Conservation (phyloP, 768 basidiomycete species). For the Podaxis sp. region DNA sequence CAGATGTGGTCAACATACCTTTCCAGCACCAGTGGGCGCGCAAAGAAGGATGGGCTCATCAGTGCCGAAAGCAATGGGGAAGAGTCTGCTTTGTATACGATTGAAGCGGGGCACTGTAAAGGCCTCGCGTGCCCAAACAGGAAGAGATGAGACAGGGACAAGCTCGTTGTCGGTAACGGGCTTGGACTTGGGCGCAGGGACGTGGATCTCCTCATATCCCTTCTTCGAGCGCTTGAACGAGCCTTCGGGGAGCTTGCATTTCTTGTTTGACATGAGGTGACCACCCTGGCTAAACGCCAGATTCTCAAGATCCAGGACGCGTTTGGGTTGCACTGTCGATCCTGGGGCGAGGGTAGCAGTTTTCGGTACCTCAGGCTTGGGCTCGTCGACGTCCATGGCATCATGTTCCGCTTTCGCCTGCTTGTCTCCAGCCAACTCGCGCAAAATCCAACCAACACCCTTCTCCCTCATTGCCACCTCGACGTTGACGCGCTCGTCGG, state of each 20-base stretch:
- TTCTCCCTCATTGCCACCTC: slow-evolving; percentile 99
- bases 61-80: slow-evolving; percentile 88
- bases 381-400: slow-evolving; percentile 78
- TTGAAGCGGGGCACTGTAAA: slow-evolving; percentile 85
- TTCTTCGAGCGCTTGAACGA: slow-evolving; percentile 97
- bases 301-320: slow-evolving; percentile 82
- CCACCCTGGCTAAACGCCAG: slow-evolving; percentile 98
- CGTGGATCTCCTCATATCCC: slow-evolving; percentile 97
- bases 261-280: slow-evolving; percentile 98
- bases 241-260: slow-evolving; percentile 95
- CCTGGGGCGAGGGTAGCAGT: slow-evolving; percentile 88
- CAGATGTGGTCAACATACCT: slow-evolving; percentile 55
- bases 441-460: slow-evolving; percentile 92
- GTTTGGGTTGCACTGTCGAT: slow-evolving; percentile 82
- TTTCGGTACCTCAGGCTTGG: slow-evolving; percentile 59
- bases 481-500: slow-evolving; percentile 86
- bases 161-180: slow-evolving; percentile 60
- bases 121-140: slow-evolving; percentile 84
- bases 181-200: slow-evolving; percentile 87
- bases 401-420: slow-evolving; percentile 45
- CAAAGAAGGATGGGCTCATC: slow-evolving; percentile 95
- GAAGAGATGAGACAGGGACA: slow-evolving; percentile 71
- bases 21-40: slow-evolving; percentile 97
- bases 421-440: slow-evolving; percentile 82
- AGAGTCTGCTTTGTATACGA: slow-evolving; percentile 90